These are phyloP conservation scores for Mycena sanguinolenta DNA, from an alignment of 768 basidiomycete species.

Conservation along the genomic window DNA sequence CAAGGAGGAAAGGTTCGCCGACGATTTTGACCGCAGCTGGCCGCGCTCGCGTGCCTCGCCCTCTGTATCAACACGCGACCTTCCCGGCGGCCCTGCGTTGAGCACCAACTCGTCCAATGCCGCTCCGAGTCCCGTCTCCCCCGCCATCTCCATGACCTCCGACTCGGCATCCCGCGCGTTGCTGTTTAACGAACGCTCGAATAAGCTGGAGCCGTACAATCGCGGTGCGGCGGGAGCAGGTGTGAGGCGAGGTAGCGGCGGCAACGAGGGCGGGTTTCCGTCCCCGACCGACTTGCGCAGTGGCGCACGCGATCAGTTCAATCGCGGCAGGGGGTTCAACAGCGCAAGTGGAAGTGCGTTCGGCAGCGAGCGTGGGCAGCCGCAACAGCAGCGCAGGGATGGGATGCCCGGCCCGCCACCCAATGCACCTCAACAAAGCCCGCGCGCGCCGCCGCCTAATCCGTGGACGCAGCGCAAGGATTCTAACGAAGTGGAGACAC, in stretches of 20 bases:
- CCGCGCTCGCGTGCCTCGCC: slow-evolving; percentile 77
- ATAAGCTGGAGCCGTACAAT: slow-evolving; percentile 87
- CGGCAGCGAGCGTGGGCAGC: slow-evolving; percentile 28
- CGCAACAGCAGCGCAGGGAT: slow-evolving; percentile 49
- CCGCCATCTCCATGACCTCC: slow-evolving; percentile 53
- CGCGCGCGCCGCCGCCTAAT: slow-evolving; percentile 21
- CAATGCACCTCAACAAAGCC: slow-evolving; percentile 23
- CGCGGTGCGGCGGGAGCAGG: slow-evolving; percentile 58
- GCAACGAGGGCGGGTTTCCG: slow-evolving; percentile 54
- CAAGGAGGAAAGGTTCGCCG: slow-evolving; percentile 91
- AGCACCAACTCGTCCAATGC: slow-evolving; percentile 37
- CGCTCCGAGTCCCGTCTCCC: slow-evolving; percentile 44
- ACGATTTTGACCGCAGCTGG: slow-evolving; percentile 98
- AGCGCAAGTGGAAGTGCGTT: slow-evolving; percentile 16
- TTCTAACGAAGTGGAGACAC: slow-evolving; percentile 47
- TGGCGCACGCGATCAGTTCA: slow-evolving; percentile 31
- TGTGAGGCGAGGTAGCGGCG: slow-evolving; percentile 58
- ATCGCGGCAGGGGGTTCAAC: slow-evolving; percentile 52
- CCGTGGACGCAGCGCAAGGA: slow-evolving; percentile 43
- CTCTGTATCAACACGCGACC: slow-evolving; percentile 57
- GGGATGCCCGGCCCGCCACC: slow-evolving; percentile 53
- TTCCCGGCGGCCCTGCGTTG: slow-evolving; percentile 34
- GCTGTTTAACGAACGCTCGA: slow-evolving; percentile 96
- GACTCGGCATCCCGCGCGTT: slow-evolving; percentile 65
- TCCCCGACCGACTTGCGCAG: slow-evolving; percentile 59